These are phyloP conservation scores for Calonectria leucothoes DNA, from an alignment of 2,329 filamentous ascomycete species.

Conservation along the genomic window DNA sequence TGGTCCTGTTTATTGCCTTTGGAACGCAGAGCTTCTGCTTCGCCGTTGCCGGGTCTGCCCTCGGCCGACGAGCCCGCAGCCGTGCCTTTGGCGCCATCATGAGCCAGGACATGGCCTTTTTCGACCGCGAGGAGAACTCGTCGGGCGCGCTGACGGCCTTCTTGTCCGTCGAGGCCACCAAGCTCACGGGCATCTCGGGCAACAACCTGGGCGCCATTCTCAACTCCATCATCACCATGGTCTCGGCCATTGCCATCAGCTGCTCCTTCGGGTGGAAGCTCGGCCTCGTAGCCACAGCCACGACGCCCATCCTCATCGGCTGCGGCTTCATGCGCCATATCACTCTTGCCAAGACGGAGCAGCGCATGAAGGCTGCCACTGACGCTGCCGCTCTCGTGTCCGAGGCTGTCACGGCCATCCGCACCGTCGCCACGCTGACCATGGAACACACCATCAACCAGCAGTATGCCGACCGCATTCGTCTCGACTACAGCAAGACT, in stretches of 20 bases:
- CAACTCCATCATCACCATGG: constrained; percentile 10
- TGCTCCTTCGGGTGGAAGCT: constrained; percentile 9
- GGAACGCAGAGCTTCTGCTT: background rate
- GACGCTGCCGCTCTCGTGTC: constrained; percentile 2
- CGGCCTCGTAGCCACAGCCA: background rate
- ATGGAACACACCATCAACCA: constrained; percentile 5
- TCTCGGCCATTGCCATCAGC: background rate
- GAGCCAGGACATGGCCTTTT: constrained; percentile 13
- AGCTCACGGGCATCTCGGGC: background rate
- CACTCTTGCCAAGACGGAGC: background rate
- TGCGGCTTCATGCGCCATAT: background rate
- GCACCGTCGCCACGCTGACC: constrained; percentile 3
- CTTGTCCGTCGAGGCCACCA: background rate
- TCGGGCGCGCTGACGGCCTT: background rate
- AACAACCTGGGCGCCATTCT: constrained; percentile 6
- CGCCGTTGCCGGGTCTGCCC: background rate
- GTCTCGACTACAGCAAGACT: background rate
- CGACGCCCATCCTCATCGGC: background rate
- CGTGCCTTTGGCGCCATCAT: background rate
- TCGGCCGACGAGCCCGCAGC: background rate
- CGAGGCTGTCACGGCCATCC: constrained; percentile 12
- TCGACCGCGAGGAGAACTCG: constrained; percentile 7
- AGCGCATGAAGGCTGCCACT: constrained; percentile 1
- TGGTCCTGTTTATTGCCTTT: background rate
- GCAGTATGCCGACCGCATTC: background rate